Evolutionary conservation across 2,329 filamentous ascomycete species (phyloP).

Genomic region (Fusarium chuoi): DNA sequence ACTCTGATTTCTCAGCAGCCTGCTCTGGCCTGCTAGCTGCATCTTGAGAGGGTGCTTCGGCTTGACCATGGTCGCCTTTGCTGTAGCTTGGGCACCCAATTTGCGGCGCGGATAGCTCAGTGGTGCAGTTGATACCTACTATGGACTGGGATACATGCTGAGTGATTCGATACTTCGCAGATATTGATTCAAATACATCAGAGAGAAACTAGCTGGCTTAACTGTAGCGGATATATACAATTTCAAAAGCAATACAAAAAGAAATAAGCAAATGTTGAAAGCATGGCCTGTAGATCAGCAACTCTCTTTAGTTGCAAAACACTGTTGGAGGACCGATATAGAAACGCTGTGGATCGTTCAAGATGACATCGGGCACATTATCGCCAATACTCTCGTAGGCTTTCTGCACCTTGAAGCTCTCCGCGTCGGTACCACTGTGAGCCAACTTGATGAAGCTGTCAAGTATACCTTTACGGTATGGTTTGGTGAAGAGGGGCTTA

Average conservation of each 20-base stretch:
- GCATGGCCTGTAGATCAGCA: too few relatives aligned
- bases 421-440: not conserved
- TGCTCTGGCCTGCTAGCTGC: too few relatives aligned
- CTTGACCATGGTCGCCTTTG: fast-evolving
- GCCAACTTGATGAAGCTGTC: not conserved
- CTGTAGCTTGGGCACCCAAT: fast-evolving
- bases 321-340: not conserved
- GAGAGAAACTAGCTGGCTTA: too few relatives aligned
- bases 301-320: not conserved
- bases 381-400: fast-evolving
- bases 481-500: fast-evolving
- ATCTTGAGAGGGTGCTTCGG: too few relatives aligned
- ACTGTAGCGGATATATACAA: too few relatives aligned
- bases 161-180: too few relatives aligned
- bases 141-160: not conserved
- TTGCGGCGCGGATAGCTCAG: fast-evolving
- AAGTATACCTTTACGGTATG: not conserved
- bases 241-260: too few relatives aligned
- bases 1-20: not conserved
- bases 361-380: not conserved
- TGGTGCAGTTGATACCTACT: fast-evolving
- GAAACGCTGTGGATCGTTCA: not conserved
- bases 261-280: not conserved
- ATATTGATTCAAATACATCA: too few relatives aligned
- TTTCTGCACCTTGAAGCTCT: not conserved